A percentile compares a stretch with the other conserved stretches of the same genome.
Evolutionary conservation across 2,329 filamentous ascomycete genomes (phyloP).

Genomic region (Pseudogymnoascus pannorum): DNA sequence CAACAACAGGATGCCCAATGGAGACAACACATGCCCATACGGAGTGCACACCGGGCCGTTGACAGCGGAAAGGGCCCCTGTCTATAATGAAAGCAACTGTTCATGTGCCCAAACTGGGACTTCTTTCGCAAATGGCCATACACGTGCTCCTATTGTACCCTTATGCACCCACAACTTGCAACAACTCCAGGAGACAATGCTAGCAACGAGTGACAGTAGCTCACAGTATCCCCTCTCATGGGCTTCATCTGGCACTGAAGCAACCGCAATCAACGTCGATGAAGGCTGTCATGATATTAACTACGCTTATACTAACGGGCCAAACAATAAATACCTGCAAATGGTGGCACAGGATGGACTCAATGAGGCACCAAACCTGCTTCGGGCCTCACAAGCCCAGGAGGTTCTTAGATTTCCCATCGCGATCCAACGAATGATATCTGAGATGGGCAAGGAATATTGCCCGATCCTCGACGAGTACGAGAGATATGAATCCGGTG

Average conservation of each 20-base stretch:
- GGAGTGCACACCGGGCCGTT: neutral
- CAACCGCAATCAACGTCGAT: neutral
- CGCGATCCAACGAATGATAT: constrained; percentile 1
- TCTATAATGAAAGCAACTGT: neutral
- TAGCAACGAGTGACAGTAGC: neutral
- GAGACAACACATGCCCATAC: neutral
- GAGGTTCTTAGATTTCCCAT: neutral
- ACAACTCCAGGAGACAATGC: neutral
- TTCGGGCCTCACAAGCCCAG: neutral
- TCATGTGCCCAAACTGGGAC: neutral
- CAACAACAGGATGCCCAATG: neutral
- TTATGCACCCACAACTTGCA: neutral
- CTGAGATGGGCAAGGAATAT: neutral
- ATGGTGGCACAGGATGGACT: constrained; percentile 2
- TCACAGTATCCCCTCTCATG: neutral
- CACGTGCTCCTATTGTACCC: neutral
- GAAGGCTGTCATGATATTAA: neutral
- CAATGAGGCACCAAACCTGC: neutral
- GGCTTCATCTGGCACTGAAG: constrained; percentile 1
- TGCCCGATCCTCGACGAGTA: neutral
- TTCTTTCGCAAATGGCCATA: neutral
- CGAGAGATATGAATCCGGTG: neutral
- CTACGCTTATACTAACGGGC: neutral
- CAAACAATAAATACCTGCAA: neutral
- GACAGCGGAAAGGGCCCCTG: neutral